A percentile compares a stretch with the other conserved stretches of the same genome.
These are phyloP conservation scores for Ustulina deusta DNA, from an alignment of 2,329 filamentous ascomycete species.

Conservation along the genomic window DNA sequence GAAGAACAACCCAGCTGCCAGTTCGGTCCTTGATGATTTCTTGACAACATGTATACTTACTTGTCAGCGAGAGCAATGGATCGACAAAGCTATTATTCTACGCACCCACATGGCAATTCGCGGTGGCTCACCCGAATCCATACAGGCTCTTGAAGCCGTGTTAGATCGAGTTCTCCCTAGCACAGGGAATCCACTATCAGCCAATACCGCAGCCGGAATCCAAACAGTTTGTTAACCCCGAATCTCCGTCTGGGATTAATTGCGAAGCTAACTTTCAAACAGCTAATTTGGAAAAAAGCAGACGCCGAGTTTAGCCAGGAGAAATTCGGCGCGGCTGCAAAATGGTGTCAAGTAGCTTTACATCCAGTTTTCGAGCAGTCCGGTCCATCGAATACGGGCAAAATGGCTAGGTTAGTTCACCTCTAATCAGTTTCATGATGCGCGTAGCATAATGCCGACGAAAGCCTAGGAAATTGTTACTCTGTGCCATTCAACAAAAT, in stretches of 20 bases:
- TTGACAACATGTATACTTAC: slow-evolving; percentile 67
- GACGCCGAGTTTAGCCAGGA: slow-evolving; percentile 68
- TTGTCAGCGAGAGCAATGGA: slow-evolving; percentile 65
- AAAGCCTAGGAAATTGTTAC: slow-evolving; percentile 73
- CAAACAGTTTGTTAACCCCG: slow-evolving; percentile 67
- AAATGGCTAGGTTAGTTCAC: slow-evolving; percentile 70
- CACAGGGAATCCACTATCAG: slow-evolving; percentile 62
- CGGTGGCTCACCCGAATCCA: slow-evolving; percentile 53
- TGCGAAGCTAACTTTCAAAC: slow-evolving; percentile 30
- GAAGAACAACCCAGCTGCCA: slow-evolving; percentile 62
- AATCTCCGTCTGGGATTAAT: not conserved
- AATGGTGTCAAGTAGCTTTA: slow-evolving; percentile 79
- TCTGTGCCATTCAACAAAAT: slow-evolving; percentile 73
- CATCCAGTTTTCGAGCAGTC: slow-evolving; percentile 74
- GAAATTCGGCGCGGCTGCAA: slow-evolving; percentile 66
- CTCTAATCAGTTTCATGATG: slow-evolving; percentile 5
- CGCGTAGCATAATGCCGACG: slow-evolving; percentile 29
- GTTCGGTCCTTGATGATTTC: slow-evolving; percentile 71
- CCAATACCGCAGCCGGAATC: slow-evolving; percentile 73
- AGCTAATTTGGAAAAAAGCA: slow-evolving; percentile 87
- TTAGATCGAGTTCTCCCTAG: slow-evolving; percentile 56
- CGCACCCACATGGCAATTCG: slow-evolving; percentile 74
- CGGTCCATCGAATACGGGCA: slow-evolving; percentile 74
- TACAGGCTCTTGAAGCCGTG: slow-evolving; percentile 45
- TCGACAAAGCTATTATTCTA: slow-evolving; percentile 76